phyloP scores from a whole-genome alignment of 805 yeast species.

The Torulaspora indica region DNA sequence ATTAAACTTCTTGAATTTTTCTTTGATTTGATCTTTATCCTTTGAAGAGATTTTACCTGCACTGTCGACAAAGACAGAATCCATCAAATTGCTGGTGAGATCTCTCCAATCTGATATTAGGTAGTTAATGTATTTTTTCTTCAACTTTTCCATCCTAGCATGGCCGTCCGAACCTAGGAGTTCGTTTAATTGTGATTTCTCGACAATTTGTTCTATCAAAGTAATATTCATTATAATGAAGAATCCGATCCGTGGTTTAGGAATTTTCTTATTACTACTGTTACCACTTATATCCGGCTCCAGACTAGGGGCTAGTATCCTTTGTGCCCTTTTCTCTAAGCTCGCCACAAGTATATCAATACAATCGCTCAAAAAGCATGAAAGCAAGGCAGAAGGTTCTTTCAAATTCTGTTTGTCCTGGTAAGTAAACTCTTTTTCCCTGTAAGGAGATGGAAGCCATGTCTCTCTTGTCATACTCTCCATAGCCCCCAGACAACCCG shows the following conservation, averaged over 20 bases:
- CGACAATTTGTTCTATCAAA: conserved; percentile 67
- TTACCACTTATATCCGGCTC: conserved; percentile 26
- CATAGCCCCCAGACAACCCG: conserved; percentile 48
- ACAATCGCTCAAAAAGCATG: conserved; percentile 69
- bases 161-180: conserved; percentile 55
- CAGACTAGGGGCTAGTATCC: conserved; percentile 30
- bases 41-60: conserved; percentile 51
- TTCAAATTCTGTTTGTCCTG: conserved; percentile 10
- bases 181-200: conserved; percentile 51
- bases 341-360: conserved; percentile 67
- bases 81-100: conserved; percentile 72
- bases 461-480: conserved; percentile 50
- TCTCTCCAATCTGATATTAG: conserved; percentile 77
- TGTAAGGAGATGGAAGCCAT: conserved; percentile 59
- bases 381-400: conserved; percentile 47
- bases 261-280: conserved; percentile 21
- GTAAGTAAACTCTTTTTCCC: conserved; percentile 29
- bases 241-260: conserved; percentile 53
- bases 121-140: conserved; percentile 66
- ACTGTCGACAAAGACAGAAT: conserved; percentile 58
- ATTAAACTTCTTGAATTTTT: conserved; percentile 77
- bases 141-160: conserved; percentile 60
- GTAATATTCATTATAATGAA: conserved; percentile 66
- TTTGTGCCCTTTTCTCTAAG: conserved; percentile 56
- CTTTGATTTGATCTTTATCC: conserved; percentile 78